phyloP scores from a whole-genome alignment of 345 rosid genomes.

The Dipteronia sinensis region DNA sequence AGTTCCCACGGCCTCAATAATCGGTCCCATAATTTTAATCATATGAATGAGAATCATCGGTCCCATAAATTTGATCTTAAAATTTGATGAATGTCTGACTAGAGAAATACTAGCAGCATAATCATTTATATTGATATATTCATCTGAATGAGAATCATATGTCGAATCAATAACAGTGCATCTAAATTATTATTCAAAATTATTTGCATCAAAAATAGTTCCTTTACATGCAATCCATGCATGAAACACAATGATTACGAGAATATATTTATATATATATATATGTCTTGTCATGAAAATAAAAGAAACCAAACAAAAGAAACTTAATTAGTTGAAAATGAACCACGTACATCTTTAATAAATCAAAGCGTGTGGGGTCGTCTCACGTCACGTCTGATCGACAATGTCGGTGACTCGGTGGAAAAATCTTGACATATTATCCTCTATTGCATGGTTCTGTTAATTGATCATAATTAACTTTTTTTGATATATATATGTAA shows the following conservation, averaged over 20 bases:
- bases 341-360: background rate
- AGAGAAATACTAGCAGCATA: no score
- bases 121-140: background rate
- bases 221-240: conserved; percentile 5
- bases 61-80: no score
- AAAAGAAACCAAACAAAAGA: background rate
- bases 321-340: background rate
- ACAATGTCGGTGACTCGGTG: background rate
- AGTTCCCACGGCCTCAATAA: no score
- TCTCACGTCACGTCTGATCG: no score
- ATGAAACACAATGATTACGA: background rate
- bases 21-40: no score
- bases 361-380: conserved; percentile 24
- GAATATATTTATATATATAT: background rate
- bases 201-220: background rate
- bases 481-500: no score
- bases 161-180: background rate
- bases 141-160: background rate
- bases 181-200: background rate
- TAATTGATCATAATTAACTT: no score
- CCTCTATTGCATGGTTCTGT: background rate
- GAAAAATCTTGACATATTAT: background rate
- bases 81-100: no score
- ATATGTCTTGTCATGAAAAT: background rate
- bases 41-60: no score